Evolutionary conservation across 2,329 filamentous ascomycete species (phyloP), one percentile per base, ranked within the genome.

Genomic region (Capronia coronata): DNA sequence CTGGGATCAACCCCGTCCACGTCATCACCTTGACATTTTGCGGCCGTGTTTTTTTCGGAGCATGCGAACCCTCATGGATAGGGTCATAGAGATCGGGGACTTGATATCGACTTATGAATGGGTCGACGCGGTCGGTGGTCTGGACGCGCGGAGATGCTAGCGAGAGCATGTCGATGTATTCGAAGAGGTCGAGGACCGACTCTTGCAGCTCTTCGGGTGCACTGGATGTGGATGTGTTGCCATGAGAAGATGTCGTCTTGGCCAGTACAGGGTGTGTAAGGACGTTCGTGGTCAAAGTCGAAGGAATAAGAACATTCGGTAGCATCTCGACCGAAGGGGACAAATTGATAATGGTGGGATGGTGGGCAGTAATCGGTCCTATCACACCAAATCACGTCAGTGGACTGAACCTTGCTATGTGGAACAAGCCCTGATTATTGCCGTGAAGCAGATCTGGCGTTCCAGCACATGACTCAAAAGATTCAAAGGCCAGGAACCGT

Each of bases 141-240:
- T 56, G 57, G 2, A 74, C 57, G 14, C 68, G 64, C 11, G 67
- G 66, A 11, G 71, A 72, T 9, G 59, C 57, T 11, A 74, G 62
- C 13, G 73, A 70, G 4, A 84, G 67, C 40, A 80, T 70, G 5
- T 72, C 79, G 16, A 85, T 67, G 80, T 82, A 87, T 66, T 84
- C 78, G 34, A 75, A 73, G 18, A 80, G 57, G n/a, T 75, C 71
- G 4, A 79, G 59, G 8, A 74, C 77, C 52, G 75, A 75, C 18
- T 87, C 80, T 50, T 85, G 80, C 29, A 86, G 71, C 6, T 77
- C 75, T 21, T 48, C 50, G 11, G 37, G n/a, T 5, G 14, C 11
- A 10, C 13, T 23, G 19, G 38, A 7, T 5, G 38, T 35, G 14
- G 35, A 71, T 68, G 23, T n/a, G 13, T 19, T 6, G 21, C 34